Evolutionary conservation across 129 eudicot species (phyloP).

Genomic region (Rutidosis leptorrhynchoides): DNA sequence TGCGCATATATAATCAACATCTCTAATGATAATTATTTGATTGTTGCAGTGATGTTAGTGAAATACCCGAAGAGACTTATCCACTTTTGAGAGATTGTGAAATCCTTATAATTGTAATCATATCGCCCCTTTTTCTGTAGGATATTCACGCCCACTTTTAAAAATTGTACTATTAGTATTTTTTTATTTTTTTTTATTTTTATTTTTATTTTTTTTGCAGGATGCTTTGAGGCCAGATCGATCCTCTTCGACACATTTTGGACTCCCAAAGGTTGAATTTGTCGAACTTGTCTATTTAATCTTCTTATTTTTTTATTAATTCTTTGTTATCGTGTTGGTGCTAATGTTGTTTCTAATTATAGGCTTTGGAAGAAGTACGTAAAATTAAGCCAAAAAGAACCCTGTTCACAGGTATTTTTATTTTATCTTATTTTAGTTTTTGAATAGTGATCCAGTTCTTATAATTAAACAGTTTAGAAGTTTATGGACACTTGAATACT

Average conservation of each 20-base stretch:
- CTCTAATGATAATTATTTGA: constrained; percentile 12
- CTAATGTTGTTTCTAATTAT: constrained; percentile 16
- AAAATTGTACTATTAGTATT: neutral
- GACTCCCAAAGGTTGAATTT: constrained; percentile 76
- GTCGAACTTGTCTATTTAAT: neutral
- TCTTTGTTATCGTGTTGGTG: constrained; percentile 8
- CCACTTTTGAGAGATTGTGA: constrained; percentile 89
- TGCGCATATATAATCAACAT: neutral
- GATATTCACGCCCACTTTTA: neutral
- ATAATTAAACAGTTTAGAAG: neutral
- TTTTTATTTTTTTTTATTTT: neutral
- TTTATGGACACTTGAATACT: neutral
- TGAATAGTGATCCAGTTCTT: neutral
- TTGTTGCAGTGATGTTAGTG: constrained; percentile 85
- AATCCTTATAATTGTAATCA: constrained; percentile 69
- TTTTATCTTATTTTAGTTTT: neutral
- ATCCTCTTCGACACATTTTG: constrained; percentile 94
- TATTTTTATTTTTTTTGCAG: constrained; percentile 29
- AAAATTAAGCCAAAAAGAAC: constrained; percentile 89
- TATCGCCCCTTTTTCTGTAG: neutral
- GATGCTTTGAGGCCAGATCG: constrained; percentile 94
- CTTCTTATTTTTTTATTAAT: constrained; percentile 3
- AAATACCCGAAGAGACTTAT: constrained; percentile 89
- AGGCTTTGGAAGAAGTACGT: constrained; percentile 94
- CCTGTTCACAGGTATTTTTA: constrained; percentile 72